These are phyloP conservation scores for Hortiboletus rubellus DNA, from an alignment of 1,284 basidiomycete species.

Conservation along the genomic window DNA sequence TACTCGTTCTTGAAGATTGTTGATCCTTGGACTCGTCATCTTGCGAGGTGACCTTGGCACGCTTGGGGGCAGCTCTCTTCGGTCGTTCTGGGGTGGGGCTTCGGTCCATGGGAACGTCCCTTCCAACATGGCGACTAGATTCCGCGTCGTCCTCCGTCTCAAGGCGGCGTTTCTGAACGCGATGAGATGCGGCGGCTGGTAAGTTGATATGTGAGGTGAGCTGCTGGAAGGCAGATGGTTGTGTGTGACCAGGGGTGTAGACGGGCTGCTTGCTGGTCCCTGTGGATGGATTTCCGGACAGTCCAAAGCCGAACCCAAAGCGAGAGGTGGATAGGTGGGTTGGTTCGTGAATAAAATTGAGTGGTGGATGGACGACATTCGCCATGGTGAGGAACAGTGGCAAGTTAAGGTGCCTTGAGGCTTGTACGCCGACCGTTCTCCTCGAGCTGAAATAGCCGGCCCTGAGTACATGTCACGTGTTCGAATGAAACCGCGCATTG, in stretches of 20 bases:
- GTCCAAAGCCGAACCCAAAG: constrained; percentile 70
- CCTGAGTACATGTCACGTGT: constrained; percentile 29
- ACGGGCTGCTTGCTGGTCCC: constrained; percentile 39
- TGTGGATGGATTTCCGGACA: constrained; percentile 44
- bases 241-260: constrained; percentile 36
- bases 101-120: constrained; percentile 75
- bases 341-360: constrained; percentile 64
- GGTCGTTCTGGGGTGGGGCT: constrained; percentile 77
- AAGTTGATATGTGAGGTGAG: constrained; percentile 44
- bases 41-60: constrained; percentile 50
- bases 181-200: constrained; percentile 38
- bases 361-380: constrained; percentile 64
- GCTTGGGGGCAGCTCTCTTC: constrained; percentile 65
- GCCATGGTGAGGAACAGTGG: constrained; percentile 53
- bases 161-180: constrained; percentile 59
- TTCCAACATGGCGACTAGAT: constrained; percentile 35
- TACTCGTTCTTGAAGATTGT: constrained; percentile 46
- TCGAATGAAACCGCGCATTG: constrained; percentile 23
- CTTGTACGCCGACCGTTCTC: neutral
- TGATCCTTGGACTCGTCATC: constrained; percentile 43
- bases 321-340: constrained; percentile 62
- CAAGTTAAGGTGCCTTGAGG: constrained; percentile 24
- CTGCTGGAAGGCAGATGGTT: constrained; percentile 53
- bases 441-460: constrained; percentile 19
- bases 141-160: constrained; percentile 60